Conservation (phyloP, 169 alveolate genomes). For the Cystoisospora suis region DNA sequence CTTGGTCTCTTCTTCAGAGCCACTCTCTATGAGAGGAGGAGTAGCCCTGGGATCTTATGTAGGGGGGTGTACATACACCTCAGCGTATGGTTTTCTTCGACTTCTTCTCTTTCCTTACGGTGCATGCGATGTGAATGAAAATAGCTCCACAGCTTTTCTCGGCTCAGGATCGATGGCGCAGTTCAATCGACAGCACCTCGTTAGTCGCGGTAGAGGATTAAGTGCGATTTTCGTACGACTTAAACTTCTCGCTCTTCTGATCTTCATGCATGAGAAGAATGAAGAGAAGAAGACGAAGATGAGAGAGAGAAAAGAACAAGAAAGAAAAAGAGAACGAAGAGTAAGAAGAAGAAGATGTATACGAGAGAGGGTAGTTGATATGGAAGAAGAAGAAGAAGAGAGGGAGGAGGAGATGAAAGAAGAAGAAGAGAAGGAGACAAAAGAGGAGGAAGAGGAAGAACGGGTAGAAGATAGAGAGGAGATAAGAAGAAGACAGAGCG, state of each 20-base stretch:
- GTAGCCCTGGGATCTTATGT: no score
- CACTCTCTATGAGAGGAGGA: no score
- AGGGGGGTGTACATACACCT: neutral
- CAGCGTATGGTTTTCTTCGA: neutral
- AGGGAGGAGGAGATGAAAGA: neutral
- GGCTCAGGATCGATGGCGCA: neutral
- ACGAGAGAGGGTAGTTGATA: neutral
- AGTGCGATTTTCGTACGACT: neutral
- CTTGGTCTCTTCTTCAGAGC: no score
- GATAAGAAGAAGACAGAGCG: neutral
- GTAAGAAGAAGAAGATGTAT: no score
- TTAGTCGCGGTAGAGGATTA: neutral
- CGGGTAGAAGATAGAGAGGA: neutral
- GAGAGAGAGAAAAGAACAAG: no score
- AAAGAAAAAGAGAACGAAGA: no score
- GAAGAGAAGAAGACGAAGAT: no score
- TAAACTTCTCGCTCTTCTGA: no score
- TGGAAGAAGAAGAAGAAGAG: neutral
- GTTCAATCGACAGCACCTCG: neutral
- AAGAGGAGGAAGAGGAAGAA: neutral
- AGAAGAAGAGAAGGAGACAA: neutral
- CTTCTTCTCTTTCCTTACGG: neutral
- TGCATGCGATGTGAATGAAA: neutral
- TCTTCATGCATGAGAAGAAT: no score
- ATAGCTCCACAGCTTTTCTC: neutral